phyloP scores from a whole-genome alignment of 768 basidiomycete species.

The Tremella yokohamensis region DNA sequence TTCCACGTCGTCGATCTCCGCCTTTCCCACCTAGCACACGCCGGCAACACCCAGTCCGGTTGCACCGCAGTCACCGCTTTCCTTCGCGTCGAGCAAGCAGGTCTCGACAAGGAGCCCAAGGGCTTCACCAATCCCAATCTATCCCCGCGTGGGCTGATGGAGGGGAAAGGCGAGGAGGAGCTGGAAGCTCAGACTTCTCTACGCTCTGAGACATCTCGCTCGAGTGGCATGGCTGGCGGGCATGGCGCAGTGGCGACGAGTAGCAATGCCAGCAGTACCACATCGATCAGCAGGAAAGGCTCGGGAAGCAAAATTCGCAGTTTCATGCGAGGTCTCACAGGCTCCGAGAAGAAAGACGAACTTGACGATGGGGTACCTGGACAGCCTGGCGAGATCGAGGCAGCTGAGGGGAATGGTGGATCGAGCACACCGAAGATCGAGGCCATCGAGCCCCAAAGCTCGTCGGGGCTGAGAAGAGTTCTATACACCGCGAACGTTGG shows the following conservation, averaged over 20 bases:
- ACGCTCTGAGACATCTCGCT: slow-evolving; percentile 10
- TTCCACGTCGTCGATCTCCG: slow-evolving; percentile 87
- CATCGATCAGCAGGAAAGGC: slow-evolving; percentile 20
- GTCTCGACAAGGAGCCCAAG: slow-evolving; percentile 43
- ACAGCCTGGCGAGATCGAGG: slow-evolving; percentile 16
- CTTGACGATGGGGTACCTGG: slow-evolving; percentile 1
- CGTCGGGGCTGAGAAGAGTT: slow-evolving; percentile 60
- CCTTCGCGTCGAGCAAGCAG: slow-evolving; percentile 78
- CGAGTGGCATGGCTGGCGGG: slow-evolving; percentile 27
- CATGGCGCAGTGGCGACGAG: not conserved
- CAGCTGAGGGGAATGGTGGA: slow-evolving; percentile 50
- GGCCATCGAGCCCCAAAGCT: slow-evolving; percentile 59
- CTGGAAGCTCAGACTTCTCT: slow-evolving; percentile 37
- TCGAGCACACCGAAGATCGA: slow-evolving; percentile 48
- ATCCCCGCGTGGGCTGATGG: slow-evolving; percentile 40
- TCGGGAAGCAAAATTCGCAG: slow-evolving; percentile 43
- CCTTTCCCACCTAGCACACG: slow-evolving; percentile 77
- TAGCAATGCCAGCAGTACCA: not conserved
- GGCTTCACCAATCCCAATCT: slow-evolving; percentile 46
- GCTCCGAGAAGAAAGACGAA: slow-evolving; percentile 12
- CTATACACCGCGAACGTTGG: slow-evolving; percentile 96
- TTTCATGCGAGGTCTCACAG: slow-evolving; percentile 46
- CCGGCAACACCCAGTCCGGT: slow-evolving; percentile 90
- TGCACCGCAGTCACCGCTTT: slow-evolving; percentile 97
- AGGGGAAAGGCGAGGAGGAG: slow-evolving; percentile 48